Base-by-base conservation (phyloP, 1,139 yeast genomes). In the Candida labiduridarum region DNA sequence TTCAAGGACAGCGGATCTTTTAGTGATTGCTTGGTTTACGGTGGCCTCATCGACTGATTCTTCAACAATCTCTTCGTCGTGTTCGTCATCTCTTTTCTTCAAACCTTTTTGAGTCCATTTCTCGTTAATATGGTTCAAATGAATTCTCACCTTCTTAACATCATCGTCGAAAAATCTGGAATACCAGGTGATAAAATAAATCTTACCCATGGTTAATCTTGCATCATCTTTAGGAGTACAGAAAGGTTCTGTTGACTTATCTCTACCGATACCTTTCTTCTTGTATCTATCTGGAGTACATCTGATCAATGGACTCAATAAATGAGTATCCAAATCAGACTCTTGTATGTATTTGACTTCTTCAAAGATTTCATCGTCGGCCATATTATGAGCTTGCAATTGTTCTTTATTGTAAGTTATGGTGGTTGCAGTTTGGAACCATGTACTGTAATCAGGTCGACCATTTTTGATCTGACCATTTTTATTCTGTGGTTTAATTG, bases 161-260 rank as follows among this genome's bases (percentile, higher is more conserved):
- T 44, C 78, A 19, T 74, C 71, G 31, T 67, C 70, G 54, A 78
- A 79, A 61, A 84, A 89, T 47, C 78, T 75, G 2, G 92, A 78
- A 67, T 74, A 90, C 97, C 97, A 90, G 10, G 94, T 84, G 48
- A 88, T 68, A 63, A 91, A 90, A 61, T 88, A 87, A 0, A 88
- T 80, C 51, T 77, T 69, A 39, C 79, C 96, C 54, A 79, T 66
- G 55, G 79, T 77, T 68, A 86, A 74, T 40, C 69, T 73, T 12
- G 74, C 62, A 54, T 82, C 77, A 56, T 88, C 94, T 33, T 71
- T 74, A 16, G 96, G 97, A 27, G 88, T 81, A 66, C 97, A 90
- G 66, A 89, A 88, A 15, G 97, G 97, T 50, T 76, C 92, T 36
- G 89, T 80, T 0, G 67, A 53, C 25, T 68, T 65, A 54, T 80